phyloP scores from a whole-genome alignment of 1,284 basidiomycete genomes.

The Austroboletus novae-zelandiae region DNA sequence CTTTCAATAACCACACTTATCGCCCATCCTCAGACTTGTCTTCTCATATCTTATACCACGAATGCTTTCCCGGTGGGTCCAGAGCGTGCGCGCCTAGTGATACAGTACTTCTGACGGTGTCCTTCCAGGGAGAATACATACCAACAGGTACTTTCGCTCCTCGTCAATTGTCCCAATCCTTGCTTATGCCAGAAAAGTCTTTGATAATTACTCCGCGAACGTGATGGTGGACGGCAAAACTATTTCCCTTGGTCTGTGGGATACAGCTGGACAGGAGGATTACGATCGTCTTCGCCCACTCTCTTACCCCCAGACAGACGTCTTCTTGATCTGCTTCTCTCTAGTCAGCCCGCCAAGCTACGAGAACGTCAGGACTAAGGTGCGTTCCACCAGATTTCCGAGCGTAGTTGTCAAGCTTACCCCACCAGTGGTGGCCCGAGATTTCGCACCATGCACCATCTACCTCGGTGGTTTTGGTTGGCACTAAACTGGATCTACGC shows the following conservation, averaged over 20 bases:
- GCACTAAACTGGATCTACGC: constrained; percentile 96
- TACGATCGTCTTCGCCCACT: constrained; percentile 97
- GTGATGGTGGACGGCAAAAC: constrained; percentile 99
- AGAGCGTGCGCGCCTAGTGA: background rate
- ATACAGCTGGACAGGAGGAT: constrained; percentile 99
- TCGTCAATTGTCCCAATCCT: constrained; percentile 2
- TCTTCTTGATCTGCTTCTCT: constrained; percentile 99
- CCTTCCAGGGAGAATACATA: constrained; percentile 87
- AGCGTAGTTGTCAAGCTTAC: constrained; percentile 6
- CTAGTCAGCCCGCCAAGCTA: constrained; percentile 96
- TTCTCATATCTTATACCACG: constrained; percentile 96
- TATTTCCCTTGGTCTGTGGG: constrained; percentile 96
- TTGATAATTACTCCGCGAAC: constrained; percentile 94
- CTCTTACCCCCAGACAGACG: constrained; percentile 98
- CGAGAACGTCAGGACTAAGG: constrained; percentile 98
- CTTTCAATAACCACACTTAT: constrained; percentile 11
- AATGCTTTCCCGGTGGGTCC: constrained; percentile 87
- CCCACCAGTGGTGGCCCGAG: constrained; percentile 87
- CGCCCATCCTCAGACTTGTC: constrained; percentile 70
- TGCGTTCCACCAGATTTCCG: constrained; percentile 33
- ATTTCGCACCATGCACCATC: constrained; percentile 96
- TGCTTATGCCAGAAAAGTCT: constrained; percentile 51
- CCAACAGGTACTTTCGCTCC: constrained; percentile 71
- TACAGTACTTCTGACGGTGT: constrained; percentile 16
- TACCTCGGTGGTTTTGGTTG: constrained; percentile 93